Conservation (phyloP, 148 eudicot species). For the Rhododendron henanense region DNA sequence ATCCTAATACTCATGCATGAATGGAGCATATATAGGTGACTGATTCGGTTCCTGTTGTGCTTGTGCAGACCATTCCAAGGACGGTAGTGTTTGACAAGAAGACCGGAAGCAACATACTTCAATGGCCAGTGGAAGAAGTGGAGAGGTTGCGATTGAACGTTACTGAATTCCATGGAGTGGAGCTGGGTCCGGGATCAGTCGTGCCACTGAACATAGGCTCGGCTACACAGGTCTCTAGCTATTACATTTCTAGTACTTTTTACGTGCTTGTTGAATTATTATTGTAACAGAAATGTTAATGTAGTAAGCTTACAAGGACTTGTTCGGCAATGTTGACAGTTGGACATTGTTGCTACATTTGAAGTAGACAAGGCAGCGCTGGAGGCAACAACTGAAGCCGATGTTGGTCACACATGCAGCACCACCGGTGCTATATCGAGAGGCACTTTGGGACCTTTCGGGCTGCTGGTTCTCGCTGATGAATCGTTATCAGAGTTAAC, state of each 20-base stretch:
- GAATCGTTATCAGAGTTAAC: conserved; percentile 63
- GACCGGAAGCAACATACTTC: conserved; percentile 69
- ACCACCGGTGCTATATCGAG: conserved; percentile 44
- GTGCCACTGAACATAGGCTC: conserved; percentile 50
- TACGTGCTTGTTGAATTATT: not conserved
- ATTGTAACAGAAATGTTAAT: not conserved
- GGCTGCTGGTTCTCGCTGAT: conserved; percentile 73
- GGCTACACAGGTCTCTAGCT: conserved; percentile 55
- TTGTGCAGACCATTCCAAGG: conserved; percentile 64
- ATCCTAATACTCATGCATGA: not conserved
- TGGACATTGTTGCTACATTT: conserved; percentile 72
- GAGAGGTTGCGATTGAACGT: conserved; percentile 50
- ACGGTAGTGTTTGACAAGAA: conserved; percentile 62
- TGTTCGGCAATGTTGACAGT: conserved; percentile 22
- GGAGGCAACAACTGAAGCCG: conserved; percentile 41
- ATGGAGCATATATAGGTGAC: not conserved
- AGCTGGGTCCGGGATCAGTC: conserved; percentile 59
- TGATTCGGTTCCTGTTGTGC: not conserved
- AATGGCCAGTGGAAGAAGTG: conserved; percentile 82
- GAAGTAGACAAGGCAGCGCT: conserved; percentile 44
- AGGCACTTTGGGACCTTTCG: conserved; percentile 80
- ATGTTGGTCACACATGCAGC: conserved; percentile 59
- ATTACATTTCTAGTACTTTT: not conserved
- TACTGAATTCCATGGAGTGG: conserved; percentile 24
- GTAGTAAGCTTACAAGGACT: not conserved